Evolutionary conservation across 371 early-diverging fungal species (phyloP).

Genomic region (Lichtheimia ramosa): DNA sequence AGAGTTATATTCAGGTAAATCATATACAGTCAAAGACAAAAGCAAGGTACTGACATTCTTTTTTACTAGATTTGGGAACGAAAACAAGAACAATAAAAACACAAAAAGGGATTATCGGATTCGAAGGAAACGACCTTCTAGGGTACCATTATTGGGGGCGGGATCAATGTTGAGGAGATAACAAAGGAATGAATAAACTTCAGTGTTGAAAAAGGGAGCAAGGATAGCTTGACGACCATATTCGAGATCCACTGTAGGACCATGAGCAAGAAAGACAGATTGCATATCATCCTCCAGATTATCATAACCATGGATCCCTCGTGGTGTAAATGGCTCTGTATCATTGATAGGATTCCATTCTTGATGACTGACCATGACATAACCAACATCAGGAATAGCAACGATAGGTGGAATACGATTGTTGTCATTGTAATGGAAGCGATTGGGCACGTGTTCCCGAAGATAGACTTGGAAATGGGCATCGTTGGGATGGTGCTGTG

Average conservation of each 20-base stretch:
- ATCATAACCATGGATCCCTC: conserved; percentile 89
- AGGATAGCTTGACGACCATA: conserved; percentile 16
- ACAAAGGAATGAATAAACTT: conserved; percentile 37
- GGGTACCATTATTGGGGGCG: conserved; percentile 32
- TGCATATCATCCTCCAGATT: conserved; percentile 76
- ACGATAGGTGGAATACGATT: conserved; percentile 74
- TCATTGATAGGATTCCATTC: conserved; percentile 11
- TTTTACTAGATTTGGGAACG: conserved; percentile 29
- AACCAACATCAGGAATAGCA: conserved; percentile 66
- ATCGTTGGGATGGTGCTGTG: conserved; percentile 22
- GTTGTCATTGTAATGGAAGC: conserved; percentile 61
- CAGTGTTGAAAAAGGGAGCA: conserved; percentile 34
- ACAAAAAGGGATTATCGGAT: neutral
- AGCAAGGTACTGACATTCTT: too few species aligned
- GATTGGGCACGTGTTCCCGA: conserved; percentile 60
- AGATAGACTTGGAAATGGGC: conserved; percentile 62
- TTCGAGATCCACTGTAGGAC: conserved; percentile 59
- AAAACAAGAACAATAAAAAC: conserved; percentile 7
- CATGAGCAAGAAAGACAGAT: conserved; percentile 80
- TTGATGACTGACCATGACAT: conserved; percentile 40
- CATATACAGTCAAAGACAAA: conserved; percentile 7
- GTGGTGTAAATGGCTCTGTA: conserved; percentile 14
- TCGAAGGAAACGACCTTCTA: conserved; percentile 13
- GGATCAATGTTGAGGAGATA: conserved; percentile 26
- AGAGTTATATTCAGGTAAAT: conserved; percentile 89